Percentiles rank a stretch among this genome's conserved stretches.
Evolutionary conservation across 805 yeast genomes (phyloP).

Genomic region (Clavispora santaluciae): DNA sequence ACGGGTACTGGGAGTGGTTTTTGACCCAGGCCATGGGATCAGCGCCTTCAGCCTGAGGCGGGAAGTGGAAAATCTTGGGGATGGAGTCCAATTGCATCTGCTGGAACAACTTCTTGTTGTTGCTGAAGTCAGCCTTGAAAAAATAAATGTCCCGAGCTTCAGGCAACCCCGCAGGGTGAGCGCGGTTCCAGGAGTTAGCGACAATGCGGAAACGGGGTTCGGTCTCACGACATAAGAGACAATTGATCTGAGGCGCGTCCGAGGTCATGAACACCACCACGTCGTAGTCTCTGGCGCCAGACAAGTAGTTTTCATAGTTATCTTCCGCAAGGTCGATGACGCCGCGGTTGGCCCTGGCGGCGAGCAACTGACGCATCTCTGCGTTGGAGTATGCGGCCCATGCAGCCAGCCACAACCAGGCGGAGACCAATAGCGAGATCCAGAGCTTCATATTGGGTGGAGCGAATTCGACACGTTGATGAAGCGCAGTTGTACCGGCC

Average conservation of each 20-base stretch:
- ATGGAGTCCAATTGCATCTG: slow-evolving; percentile 60
- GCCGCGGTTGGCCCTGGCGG: slow-evolving; percentile 9
- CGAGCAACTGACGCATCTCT: slow-evolving; percentile 10
- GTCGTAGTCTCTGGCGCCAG: slow-evolving; percentile 65
- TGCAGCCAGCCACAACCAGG: slow-evolving; percentile 10
- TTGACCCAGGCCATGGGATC: slow-evolving; percentile 25
- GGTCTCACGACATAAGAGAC: slow-evolving; percentile 67
- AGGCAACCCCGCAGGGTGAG: slow-evolving; percentile 45
- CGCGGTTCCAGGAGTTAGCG: slow-evolving; percentile 53
- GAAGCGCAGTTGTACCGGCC: not conserved
- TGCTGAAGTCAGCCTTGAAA: slow-evolving; percentile 67
- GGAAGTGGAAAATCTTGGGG: slow-evolving; percentile 67
- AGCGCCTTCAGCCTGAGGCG: slow-evolving; percentile 39
- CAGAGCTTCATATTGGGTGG: slow-evolving; percentile 2
- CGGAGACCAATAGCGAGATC: slow-evolving; percentile 9
- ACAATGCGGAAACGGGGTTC: slow-evolving; percentile 59
- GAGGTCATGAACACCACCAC: slow-evolving; percentile 71
- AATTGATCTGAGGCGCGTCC: slow-evolving; percentile 65
- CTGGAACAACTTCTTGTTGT: slow-evolving; percentile 49
- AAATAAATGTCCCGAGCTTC: slow-evolving; percentile 50
- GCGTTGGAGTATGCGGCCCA: slow-evolving; percentile 13
- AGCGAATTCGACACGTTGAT: slow-evolving; percentile 1
- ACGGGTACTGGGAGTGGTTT: slow-evolving; percentile 37
- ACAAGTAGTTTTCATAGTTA: slow-evolving; percentile 52
- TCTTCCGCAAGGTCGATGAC: slow-evolving; percentile 44